A percentile compares a stretch with the other conserved stretches of the same genome.
Conservation (phyloP, 2,329 filamentous ascomycete species). For the Aspergillus sp. region DNA sequence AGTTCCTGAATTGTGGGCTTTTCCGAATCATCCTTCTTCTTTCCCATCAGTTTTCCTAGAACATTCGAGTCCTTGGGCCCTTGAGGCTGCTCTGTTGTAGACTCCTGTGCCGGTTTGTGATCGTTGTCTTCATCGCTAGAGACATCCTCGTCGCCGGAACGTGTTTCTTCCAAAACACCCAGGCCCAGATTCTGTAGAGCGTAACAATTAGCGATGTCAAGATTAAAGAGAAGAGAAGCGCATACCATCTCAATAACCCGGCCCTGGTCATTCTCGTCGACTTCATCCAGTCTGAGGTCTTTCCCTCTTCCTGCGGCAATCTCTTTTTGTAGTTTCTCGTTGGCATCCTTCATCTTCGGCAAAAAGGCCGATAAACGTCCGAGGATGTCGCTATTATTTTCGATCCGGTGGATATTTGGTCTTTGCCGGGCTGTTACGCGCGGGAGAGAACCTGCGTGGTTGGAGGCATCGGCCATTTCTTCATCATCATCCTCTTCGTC, state of each 20-base stretch:
- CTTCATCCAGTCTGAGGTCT: slow-evolving; percentile 31
- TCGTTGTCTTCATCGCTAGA: slow-evolving; percentile 6
- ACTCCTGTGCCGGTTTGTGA: slow-evolving; percentile 2
- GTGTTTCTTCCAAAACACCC: slow-evolving; percentile 41
- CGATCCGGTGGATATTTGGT: slow-evolving; percentile 27
- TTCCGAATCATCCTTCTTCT: slow-evolving; percentile 19
- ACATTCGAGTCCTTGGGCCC: slow-evolving; percentile 21
- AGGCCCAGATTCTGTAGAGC: slow-evolving; percentile 36
- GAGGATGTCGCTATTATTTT: slow-evolving; percentile 25
- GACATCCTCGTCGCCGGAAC: slow-evolving; percentile 11
- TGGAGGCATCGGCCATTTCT: slow-evolving; percentile 1
- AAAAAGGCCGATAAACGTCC: slow-evolving; percentile 37
- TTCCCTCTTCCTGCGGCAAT: slow-evolving; percentile 29
- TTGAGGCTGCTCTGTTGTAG: slow-evolving; percentile 7
- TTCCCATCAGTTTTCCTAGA: slow-evolving; percentile 34
- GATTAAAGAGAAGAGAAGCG: slow-evolving; percentile 1
- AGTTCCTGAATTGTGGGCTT: slow-evolving; percentile 37
- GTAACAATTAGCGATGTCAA: background rate
- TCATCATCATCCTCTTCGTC: slow-evolving; percentile 15
- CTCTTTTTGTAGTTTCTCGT: slow-evolving; percentile 35
- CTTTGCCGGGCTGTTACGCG: slow-evolving; percentile 26
- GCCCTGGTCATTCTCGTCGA: slow-evolving; percentile 25
- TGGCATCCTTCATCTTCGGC: slow-evolving; percentile 39
- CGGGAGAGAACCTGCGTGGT: slow-evolving; percentile 16
- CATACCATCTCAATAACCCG: slow-evolving; percentile 42